A percentile compares a stretch with the other conserved stretches of the same genome.
Conservation (phyloP, 306 rosid species). For the Quercus rubra region DNA sequence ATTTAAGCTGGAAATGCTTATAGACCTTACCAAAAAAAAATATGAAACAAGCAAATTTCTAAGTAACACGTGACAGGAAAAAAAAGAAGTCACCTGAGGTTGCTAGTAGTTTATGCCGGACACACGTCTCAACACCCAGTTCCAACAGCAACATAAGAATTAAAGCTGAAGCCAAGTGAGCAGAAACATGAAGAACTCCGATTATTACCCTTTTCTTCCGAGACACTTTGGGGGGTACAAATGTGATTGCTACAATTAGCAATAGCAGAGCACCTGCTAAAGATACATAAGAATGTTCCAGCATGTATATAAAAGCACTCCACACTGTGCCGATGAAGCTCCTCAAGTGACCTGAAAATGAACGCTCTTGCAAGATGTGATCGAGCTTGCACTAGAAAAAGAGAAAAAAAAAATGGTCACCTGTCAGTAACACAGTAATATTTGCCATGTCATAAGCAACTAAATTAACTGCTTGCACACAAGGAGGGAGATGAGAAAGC, state of each 20-base stretch:
- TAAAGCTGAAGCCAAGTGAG: conserved; percentile 83
- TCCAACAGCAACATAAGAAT: conserved; percentile 93
- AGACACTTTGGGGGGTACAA: conserved; percentile 85
- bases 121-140: conserved; percentile 82
- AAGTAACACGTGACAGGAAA: conserved; percentile 11
- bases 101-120: conserved; percentile 77
- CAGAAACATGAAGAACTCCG: conserved; percentile 89
- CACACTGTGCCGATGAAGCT: conserved; percentile 82
- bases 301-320: conserved; percentile 72
- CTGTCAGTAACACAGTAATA: conserved; percentile 18
- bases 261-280: conserved; percentile 67
- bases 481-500: conserved; percentile 2
- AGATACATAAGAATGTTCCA: conserved; percentile 68
- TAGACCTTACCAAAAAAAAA: too few relatives aligned
- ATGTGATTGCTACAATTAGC: conserved; percentile 63
- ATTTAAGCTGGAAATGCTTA: neutral
- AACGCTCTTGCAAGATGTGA: conserved; percentile 82
- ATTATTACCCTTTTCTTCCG: conserved; percentile 71
- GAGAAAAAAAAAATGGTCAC: conserved; percentile 25
- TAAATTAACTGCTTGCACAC: neutral
- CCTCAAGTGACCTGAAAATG: conserved; percentile 73
- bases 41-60: neutral
- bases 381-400: conserved; percentile 75
- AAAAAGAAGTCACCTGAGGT: conserved; percentile 65
- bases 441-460: conserved; percentile 1